These are phyloP conservation scores for Berberis thunbergii DNA, from an alignment of 164 flowering plant genomes.

Conservation along the genomic window DNA sequence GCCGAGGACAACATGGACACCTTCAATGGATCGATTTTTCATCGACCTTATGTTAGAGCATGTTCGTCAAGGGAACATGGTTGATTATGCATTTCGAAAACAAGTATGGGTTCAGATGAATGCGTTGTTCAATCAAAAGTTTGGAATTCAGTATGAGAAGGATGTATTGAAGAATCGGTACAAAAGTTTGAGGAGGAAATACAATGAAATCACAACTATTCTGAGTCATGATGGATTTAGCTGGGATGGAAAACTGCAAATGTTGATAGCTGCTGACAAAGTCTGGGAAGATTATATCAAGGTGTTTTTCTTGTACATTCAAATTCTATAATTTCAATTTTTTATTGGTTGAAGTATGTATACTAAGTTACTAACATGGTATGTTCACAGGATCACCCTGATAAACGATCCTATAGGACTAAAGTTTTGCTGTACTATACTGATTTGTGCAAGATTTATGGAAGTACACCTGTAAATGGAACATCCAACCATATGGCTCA, in stretches of 20 bases:
- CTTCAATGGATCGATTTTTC: constrained; percentile 56
- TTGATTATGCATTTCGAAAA: constrained; percentile 40
- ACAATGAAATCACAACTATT: constrained; percentile 38
- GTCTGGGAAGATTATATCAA: constrained; percentile 47
- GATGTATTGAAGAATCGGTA: constrained; percentile 53
- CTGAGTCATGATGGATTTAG: constrained; percentile 45
- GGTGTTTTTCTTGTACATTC: constrained; percentile 18
- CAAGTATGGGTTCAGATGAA: constrained; percentile 49
- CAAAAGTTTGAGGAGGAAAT: constrained; percentile 54
- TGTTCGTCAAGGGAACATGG: constrained; percentile 30
- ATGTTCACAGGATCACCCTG: constrained; percentile 33
- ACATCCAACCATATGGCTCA: constrained; percentile 45
- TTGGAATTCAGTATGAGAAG: constrained; percentile 36
- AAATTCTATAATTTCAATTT: neutral
- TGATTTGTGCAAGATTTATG: constrained; percentile 50
- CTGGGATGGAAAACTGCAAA: constrained; percentile 46
- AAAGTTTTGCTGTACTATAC: constrained; percentile 35
- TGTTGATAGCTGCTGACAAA: constrained; percentile 49
- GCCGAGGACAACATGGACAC: constrained; percentile 53
- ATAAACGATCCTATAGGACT: constrained; percentile 41
- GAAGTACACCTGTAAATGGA: constrained; percentile 42
- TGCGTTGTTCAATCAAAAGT: constrained; percentile 39
- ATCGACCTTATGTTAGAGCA: constrained; percentile 52
- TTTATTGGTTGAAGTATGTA: neutral
- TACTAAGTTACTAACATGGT: neutral